Conservation (phyloP, 495 filamentous ascomycete genomes). For the Neurospora sp. region DNA sequence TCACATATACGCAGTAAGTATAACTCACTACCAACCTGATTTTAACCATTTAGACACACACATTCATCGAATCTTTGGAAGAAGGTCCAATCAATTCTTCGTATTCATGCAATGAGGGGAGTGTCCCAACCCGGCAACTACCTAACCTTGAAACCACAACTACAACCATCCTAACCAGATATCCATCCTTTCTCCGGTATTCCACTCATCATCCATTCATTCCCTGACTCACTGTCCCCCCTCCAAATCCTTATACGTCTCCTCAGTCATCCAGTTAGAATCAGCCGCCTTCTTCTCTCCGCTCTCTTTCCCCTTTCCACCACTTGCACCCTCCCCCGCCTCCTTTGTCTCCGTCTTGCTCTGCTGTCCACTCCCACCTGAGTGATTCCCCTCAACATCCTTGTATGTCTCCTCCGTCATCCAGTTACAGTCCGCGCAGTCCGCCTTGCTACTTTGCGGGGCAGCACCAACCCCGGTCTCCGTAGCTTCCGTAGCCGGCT, state of each 20-base stretch:
- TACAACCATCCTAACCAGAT: neutral
- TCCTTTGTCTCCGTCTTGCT: neutral
- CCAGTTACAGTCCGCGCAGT: neutral
- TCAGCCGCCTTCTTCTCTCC: neutral
- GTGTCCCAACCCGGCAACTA: neutral
- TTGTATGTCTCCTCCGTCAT: neutral
- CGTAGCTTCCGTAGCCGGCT: neutral
- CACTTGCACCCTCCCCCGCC: too few species aligned
- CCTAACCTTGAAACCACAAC: neutral
- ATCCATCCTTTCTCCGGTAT: neutral
- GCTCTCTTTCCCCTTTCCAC: neutral
- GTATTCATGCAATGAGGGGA: neutral
- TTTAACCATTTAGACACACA: neutral
- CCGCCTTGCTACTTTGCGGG: neutral
- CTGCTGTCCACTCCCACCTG: neutral
- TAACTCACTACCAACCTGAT: neutral
- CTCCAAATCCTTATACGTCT: neutral
- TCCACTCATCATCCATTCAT: neutral
- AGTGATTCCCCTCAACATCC: neutral
- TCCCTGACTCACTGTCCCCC: neutral
- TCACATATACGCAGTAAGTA: neutral
- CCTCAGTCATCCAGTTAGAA: neutral
- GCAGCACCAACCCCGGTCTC: neutral
- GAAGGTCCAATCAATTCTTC: neutral
- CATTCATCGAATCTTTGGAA: neutral